Evolutionary conservation across 805 yeast species (phyloP), one percentile per base, ranked within the genome.

Genomic region (Hanseniaspora taiwanica): DNA sequence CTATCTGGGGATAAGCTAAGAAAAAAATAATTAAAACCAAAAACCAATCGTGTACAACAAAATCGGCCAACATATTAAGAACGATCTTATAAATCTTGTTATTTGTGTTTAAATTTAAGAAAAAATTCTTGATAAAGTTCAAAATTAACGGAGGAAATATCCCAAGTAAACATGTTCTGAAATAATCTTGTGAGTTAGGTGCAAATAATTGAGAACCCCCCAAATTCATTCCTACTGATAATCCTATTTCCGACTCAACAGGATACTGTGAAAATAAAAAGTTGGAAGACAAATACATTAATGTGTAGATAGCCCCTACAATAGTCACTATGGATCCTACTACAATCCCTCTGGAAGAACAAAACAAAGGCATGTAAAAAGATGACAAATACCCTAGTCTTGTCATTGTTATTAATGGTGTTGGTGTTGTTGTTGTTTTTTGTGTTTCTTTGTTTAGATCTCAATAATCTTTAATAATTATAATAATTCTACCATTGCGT

Each of bases 1-100:
- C 47, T 6, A 54, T 46, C 41, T 65, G 70, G 2, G 70, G 70
- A 38, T 62, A 62, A 20, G 70, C 66, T 40, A 64, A 45, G 13
- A 60, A 51, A 14, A 62, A 48, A 6, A 65, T 42, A 2, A 65
- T 57, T 27, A 59, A 43, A 29, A 65, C 55, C 44, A 59, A 54
- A 34, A 62, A 47, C 60, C 62, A 56, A 37, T 61, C 60, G 45
- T 64, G 58, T 16, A 60, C 34, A 6, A 55, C 53, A 42, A 53
- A 56, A 40, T 57, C 57, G 12, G 51, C 43, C 35, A 63, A 39
- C 3, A 64, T 31, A 9, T 59, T 54, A 5, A 54, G 36, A 6
- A 63, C 48, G 34, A 60, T 45, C 33, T 20, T 34, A n/a, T 37
- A 10, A 2, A 25, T 19, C 6, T 33, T 35, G 10, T 53, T 40